Evolutionary conservation across 345 rosid species (phyloP), one percentile per base, ranked within the genome.

Genomic region (Citropsis articulata): DNA sequence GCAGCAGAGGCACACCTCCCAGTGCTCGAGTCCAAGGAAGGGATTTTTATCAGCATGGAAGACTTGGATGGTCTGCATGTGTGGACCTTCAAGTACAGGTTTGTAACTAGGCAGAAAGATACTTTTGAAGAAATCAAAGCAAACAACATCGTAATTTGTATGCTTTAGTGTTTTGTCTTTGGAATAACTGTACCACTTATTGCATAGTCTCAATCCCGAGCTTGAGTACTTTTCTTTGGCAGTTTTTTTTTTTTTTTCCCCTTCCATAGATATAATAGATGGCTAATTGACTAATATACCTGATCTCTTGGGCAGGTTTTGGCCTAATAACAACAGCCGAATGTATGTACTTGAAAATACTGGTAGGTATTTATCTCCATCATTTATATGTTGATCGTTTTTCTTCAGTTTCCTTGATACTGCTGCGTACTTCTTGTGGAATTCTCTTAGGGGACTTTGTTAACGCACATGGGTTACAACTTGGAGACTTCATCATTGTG

Each of bases 331-430:
- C 92, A 97, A 90, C 71, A 97, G 99, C 79, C 81, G 98, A 63
- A 97, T 97, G 98, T 94, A 97, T 69, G 98, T 97, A 48, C 91
- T 97, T 12, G 99, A 97, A 84, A 97, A 97, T 67, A 96, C 98
- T 7, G 99, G 99, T 97, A 87, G 33, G 27, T 30, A 2, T 57
- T 22, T 13, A 22, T 21, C 45, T 40, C 36, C 57, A 18, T 53
- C 22, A 16, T 53, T 53, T 18, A 18, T 53, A 53, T 0, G 2
- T 53, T 53, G 22, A 53, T 16, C 22, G 1, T 60, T 21, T 1
- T 28, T 31, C 27, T 21, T 18, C 14, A 2, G 7, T 45, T 56
- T 50, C 28, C 6, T 74, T 22, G 10, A 42, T 33, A 7, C 45
- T 55, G 7, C 19, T 5, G 22, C 57, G 1, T 53, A 19, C 55